Percentiles rank a stretch among this genome's conserved stretches.
phyloP scores from a whole-genome alignment of 148 eudicot genomes.

The Camellia lanceoleosa region DNA sequence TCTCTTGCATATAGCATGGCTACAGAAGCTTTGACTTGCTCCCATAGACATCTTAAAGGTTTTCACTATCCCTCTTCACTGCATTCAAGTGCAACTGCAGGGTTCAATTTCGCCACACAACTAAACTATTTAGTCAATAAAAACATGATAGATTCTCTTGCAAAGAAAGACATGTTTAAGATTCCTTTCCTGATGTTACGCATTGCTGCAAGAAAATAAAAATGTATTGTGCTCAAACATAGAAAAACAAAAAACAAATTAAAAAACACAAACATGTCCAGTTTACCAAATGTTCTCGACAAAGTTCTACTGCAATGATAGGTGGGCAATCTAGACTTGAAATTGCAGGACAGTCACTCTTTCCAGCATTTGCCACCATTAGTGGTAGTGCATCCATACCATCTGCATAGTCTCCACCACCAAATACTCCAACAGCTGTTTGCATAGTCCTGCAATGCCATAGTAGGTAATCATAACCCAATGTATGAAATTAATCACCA shows the following conservation, averaged over 20 bases:
- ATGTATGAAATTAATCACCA: not conserved
- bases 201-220: not conserved
- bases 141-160: not conserved
- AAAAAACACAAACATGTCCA: not conserved
- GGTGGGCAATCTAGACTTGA: slow-evolving; percentile 88
- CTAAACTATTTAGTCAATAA: not conserved
- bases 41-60: not conserved
- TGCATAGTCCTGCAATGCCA: slow-evolving; percentile 77
- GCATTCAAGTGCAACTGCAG: not conserved
- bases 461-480: slow-evolving; percentile 2
- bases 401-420: slow-evolving; percentile 78
- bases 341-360: slow-evolving; percentile 78
- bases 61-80: not conserved
- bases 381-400: slow-evolving; percentile 66
- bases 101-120: not conserved
- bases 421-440: slow-evolving; percentile 97
- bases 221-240: not conserved
- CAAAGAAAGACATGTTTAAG: not conserved
- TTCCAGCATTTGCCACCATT: slow-evolving; percentile 92
- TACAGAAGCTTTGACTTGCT: not conserved
- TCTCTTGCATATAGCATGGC: not conserved
- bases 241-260: not conserved
- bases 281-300: slow-evolving; percentile 92
- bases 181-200: not conserved
- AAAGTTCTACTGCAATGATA: slow-evolving; percentile 74